Evolutionary conservation across 2,329 filamentous ascomycete genomes (phyloP), one percentile per base, ranked within the genome.

Genomic region (Coccinonectria pachysandricola): DNA sequence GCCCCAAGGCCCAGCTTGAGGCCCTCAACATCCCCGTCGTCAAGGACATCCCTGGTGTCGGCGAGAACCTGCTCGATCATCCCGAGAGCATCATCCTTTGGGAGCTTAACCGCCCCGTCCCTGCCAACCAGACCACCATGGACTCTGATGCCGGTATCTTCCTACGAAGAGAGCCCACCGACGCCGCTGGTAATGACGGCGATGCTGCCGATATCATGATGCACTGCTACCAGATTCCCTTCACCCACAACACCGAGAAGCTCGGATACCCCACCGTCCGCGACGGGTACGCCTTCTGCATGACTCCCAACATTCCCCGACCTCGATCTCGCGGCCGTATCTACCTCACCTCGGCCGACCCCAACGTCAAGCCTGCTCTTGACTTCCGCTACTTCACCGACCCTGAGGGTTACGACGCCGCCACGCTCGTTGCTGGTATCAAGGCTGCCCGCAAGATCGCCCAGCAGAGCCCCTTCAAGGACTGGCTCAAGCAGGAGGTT

Each of bases 141-240:
- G 82, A 91, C 60, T 92, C 79, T 13, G 86, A 94, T 50, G 83
- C 83, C 3, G 83, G 82, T 37, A 80, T 91, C 49, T 93, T 93
- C 68, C 65, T 93, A 31, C 82, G 85, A 36, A 80, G 84, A 33
- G 76, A 92, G 56, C 52, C 65, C 9, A 64, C 72, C 43, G 75
- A 87, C 48, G 80, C 83, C 3, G 53, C 59, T 6, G 65, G 66
- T 37, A 68, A 64, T 38, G 84, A 92, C 43, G 79, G 79, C 27
- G 71, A 80, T 35, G 77, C 82, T 29, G 81, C 80, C 37, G 86
- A 94, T 49, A 61, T 92, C 47, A 93, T 93, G 86, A 91, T 91
- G 80, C 85, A 93, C 63, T 93, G 85, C 70, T 93, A 93, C 64
- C 86, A 93, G 59, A 92, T 93, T 42, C 85, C 85, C 28, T 93